A percentile compares a stretch with the other conserved stretches of the same genome.
Evolutionary conservation across 176 grass and related monocot genomes (phyloP).

Genomic region (Alloteropsis semialata): DNA sequence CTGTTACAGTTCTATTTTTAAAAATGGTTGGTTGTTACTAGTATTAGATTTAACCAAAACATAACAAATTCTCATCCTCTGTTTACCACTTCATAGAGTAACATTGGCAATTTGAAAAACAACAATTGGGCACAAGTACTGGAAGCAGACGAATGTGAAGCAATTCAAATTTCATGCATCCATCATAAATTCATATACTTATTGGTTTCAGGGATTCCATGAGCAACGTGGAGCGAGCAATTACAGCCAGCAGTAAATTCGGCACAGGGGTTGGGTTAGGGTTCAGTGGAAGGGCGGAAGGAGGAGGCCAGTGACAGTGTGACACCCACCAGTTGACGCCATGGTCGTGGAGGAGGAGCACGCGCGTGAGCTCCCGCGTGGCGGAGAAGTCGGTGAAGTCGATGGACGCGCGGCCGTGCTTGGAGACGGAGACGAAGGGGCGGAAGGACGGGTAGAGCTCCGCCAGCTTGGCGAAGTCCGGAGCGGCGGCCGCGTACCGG

Average conservation of each 20-base stretch:
- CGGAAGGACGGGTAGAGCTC: slow-evolving; percentile 82
- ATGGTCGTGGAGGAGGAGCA: slow-evolving; percentile 92
- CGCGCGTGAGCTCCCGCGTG: slow-evolving; percentile 82
- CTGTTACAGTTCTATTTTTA: neutral
- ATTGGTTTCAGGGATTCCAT: neutral
- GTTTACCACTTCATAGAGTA: neutral
- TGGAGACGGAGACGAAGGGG: slow-evolving; percentile 56
- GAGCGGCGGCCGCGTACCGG: slow-evolving; percentile 66
- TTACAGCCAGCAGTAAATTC: neutral
- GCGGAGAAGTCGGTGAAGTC: slow-evolving; percentile 64
- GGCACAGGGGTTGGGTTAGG: neutral
- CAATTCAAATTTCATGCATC: neutral
- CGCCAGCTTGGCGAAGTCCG: slow-evolving; percentile 72
- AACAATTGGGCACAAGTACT: neutral
- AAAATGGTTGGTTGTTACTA: neutral
- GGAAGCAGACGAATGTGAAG: neutral
- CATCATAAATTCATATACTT: no score
- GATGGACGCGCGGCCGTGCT: slow-evolving; percentile 36
- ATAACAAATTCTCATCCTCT: neutral
- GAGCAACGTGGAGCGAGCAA: neutral
- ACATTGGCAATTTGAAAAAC: neutral
- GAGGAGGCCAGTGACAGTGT: neutral
- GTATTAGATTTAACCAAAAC: neutral
- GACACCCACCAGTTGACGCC: slow-evolving; percentile 63
- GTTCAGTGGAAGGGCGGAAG: neutral